Base-by-base conservation (phyloP, 2,329 filamentous ascomycete genomes). In the Trichophyton rubrum region DNA sequence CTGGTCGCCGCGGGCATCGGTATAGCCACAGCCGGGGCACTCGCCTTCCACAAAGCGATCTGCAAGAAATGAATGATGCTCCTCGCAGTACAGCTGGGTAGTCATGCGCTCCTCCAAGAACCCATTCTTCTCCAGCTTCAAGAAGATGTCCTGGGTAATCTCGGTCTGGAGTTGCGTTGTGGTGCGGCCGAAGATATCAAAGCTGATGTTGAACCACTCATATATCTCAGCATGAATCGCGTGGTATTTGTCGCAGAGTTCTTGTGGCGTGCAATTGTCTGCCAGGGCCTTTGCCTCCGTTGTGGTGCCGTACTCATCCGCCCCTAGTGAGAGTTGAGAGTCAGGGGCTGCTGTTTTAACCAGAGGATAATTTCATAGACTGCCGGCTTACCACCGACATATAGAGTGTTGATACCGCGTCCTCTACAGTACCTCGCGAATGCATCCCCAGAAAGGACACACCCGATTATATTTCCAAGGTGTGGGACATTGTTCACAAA, bases 121-220 rank as follows among this genome's bases (percentile, higher is more conserved):
- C 27, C 88, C 90, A 68, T 96, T 96, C 65, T 93, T 82, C 76
- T 90, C 81, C n/a, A 99, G 82, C 72, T 90, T 86, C 60, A 80
- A 78, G 75, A 97, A 97, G 66, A 97, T 91, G 65, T 89, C 84
- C 75, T 97, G 93, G 6, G 91, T 89, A 68, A 99, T 97, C 66
- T 90, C 83, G 24, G 90, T 96, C 75, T 97, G 92, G 69, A 93
- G 83, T 60, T 83, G 76, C n/a, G 92, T 97, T 2, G 91, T 90
- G 3, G 93, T 97, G 62, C 90, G 87, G 64, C 91, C 93, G 71
- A 97, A 81, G 66, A 79, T 77, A 66, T 80, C 78, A 65, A 80
- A 80, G 60, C 69, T 74, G 67, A 81, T 80, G 65, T 79, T 77
- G 70, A 80, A 81, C 79, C 79, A 81, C 67, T 79, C 70, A 68